Evolutionary conservation across 2,329 filamentous ascomycete genomes (phyloP), one percentile per base, ranked within the genome.

Genomic region (Metarhizium sp.): DNA sequence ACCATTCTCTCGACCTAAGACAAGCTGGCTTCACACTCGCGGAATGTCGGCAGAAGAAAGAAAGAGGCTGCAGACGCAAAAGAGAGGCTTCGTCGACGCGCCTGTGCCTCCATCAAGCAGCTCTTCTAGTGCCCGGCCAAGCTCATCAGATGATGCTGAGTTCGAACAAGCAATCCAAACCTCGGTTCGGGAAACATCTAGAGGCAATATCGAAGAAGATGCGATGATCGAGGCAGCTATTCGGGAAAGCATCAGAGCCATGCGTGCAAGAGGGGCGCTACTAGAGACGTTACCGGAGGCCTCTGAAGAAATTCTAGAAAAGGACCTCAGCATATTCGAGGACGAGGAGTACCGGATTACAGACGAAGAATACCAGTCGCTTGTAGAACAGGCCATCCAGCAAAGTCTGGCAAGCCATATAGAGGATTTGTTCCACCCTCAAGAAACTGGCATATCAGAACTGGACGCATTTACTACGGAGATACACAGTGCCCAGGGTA

Each of bases 141-240:
- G 47, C 52, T 5, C 59, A 4, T 61, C 64, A 5, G 74, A 80
- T n/a, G 75, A 81, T 38, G 75, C 77, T 2, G 85, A 87, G 55
- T 79, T 90, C 46, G 88, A 92, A 65, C 75, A 79, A 46, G 88
- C 88, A 1, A 92, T 94, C 56, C 79, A 78, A 53, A 75, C 76
- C 11, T 88, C 86, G 1, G 86, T 94, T 1, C 73, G 75, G 7
- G 80, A 87, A 64, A 90, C 87, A 0, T 91, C 87, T 0, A 77
- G 74, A 1, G 88, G 89, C 11, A 78, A 92, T 59, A 65, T 76
- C 0, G 77, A 82, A 20, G 87, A 94, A 67, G 90, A 94, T 63
- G 78, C 77, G 25, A 75, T 80, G 57, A 78, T 95, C 50, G 89
- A 91, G 65, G 77, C 81, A 20, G 88, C 88, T 1, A 87, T 95